Conservation (phyloP, 202 grass and related monocot genomes). For the Eragrostis tef region DNA sequence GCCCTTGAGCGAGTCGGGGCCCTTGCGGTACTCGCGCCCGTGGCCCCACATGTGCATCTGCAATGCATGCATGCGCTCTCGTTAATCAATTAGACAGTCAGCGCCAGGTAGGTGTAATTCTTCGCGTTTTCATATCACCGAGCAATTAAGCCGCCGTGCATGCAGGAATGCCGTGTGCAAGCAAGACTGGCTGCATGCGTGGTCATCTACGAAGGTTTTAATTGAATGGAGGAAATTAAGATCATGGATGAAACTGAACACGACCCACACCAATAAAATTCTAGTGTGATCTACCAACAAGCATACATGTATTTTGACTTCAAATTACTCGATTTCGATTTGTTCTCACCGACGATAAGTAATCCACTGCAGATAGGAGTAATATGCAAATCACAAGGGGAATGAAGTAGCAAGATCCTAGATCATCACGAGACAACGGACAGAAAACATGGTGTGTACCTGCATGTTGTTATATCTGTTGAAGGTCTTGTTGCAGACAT, state of each 20-base stretch:
- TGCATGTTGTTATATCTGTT: constrained; percentile 98
- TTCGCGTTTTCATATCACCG: neutral
- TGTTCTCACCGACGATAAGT: neutral
- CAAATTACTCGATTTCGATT: neutral
- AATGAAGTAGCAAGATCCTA: neutral
- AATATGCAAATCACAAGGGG: neutral
- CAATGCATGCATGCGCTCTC: constrained; percentile 40
- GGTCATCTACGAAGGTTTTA: neutral
- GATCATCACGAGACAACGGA: neutral
- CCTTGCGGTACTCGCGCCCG: constrained; percentile 91
- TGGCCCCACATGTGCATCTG: constrained; percentile 99
- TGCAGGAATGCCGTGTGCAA: too few relatives aligned
- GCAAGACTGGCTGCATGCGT: too few relatives aligned
- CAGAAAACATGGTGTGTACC: too few relatives aligned
- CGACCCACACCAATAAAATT: neutral
- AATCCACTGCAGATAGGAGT: neutral
- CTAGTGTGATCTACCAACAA: neutral
- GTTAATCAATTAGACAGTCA: neutral
- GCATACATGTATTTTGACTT: neutral
- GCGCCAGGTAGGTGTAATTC: too few relatives aligned
- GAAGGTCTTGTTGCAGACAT: constrained; percentile 90
- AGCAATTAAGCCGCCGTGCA: neutral
- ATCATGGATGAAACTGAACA: neutral
- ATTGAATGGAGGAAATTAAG: neutral
- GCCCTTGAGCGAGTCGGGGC: constrained; percentile 83